Percentiles rank a stretch among this genome's conserved stretches.
Conservation (phyloP, 495 filamentous ascomycete species). For the Aspergillus carlsbadensis region DNA sequence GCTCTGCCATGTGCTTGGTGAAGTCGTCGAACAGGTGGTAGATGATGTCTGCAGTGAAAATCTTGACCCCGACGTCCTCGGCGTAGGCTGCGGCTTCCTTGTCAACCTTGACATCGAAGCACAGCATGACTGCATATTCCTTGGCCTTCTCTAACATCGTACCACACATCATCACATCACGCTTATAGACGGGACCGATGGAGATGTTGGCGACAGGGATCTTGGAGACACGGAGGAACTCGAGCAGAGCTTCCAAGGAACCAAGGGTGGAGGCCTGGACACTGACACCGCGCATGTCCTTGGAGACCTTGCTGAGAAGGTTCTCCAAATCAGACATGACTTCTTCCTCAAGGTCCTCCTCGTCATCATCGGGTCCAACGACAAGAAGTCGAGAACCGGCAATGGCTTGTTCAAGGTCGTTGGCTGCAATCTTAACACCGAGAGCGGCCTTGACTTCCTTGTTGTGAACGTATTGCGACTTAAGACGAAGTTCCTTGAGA, state of each 20-base stretch:
- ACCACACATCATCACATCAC: constrained; percentile 94
- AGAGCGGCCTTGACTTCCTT: constrained; percentile 98
- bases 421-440: constrained; percentile 98
- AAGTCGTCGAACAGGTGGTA: constrained; percentile 98
- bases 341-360: constrained; percentile 94
- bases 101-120: constrained; percentile 99
- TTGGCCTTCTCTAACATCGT: constrained; percentile 96
- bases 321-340: constrained; percentile 94
- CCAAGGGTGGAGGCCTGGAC: constrained; percentile 98
- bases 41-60: constrained; percentile 98
- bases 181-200: constrained; percentile 97
- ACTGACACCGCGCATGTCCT: constrained; percentile 86
- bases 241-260: constrained; percentile 92
- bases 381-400: constrained; percentile 93
- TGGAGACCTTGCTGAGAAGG: constrained; percentile 85
- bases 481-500: constrained; percentile 91
- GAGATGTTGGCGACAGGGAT: constrained; percentile 97
- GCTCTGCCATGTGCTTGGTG: constrained; percentile 84
- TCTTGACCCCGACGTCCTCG: constrained; percentile 92
- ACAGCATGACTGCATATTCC: constrained; percentile 98
- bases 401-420: constrained; percentile 94
- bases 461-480: constrained; percentile 95
- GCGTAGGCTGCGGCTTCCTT: constrained; percentile 92
- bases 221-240: constrained; percentile 91
- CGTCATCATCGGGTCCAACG: constrained; percentile 91